Evolutionary conservation across 805 yeast genomes (phyloP), one percentile per base, ranked within the genome.

Genomic region (Spathaspora passalidarum): DNA sequence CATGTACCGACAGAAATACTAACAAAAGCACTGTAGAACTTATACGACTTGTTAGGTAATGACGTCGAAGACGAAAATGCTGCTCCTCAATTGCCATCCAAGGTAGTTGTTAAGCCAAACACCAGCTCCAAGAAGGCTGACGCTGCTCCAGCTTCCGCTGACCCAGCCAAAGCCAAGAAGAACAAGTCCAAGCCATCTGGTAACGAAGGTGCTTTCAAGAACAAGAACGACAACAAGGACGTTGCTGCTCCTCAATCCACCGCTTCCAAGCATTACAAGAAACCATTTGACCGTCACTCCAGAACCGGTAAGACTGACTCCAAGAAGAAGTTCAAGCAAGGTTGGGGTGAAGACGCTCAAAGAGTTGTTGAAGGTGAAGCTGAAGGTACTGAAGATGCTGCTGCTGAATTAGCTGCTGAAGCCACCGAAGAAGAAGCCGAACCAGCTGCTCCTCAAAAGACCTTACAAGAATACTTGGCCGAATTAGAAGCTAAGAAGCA

Each of bases 111-210:
- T 66, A 88, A 84, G 81, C 80, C 82, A 76, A 72, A 72, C 72
- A 84, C 92, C 59, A 82, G 96, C 52, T 84, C 94, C 63, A 89
- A 86, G 81, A 91, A 91, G 80, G 69, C 82, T 51, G 96, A 88
- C 65, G 82, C 74, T 51, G 81, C 94, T 50, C 91, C 94, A 62
- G 79, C 91, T 56, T 78, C 84, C 55, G 90, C 94, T 54, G 85
- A 84, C 76, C 84, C 88, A 66, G 72, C 88, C 58, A 84, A 76
- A 70, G 89, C 95, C 56, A 84, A 79, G 72, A 82, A 84, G 70
- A 80, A 80, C 71, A 79, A 79, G 69, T 76, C 84, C 63, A 78
- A 78, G 68, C 75, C 84, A 48, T 72, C 88, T 59, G 96, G 94
- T 70, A 90, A 88, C 78, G 96, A 89, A 63, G 96, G 89, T 59